Base-by-base conservation (phyloP, 306 rosid genomes). In the Amphicarpaea edgeworthii region DNA sequence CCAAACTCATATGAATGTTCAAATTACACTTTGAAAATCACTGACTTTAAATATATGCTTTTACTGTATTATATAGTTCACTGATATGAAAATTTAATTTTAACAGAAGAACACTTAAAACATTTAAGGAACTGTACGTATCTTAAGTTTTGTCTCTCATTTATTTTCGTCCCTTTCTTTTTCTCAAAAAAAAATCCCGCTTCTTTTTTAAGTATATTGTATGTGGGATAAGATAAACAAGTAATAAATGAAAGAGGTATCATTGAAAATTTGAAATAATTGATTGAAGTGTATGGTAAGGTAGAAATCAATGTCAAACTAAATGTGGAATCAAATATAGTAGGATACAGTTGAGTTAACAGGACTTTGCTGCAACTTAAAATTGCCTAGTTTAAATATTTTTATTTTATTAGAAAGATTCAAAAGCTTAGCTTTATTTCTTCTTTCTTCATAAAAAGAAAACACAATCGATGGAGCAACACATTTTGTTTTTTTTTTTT, bases 261-360 rank as follows among this genome's bases (percentile, higher is more conserved):
- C n/a, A 59, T 15, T 59, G 65, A 68, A 68, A 23, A 7, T 43
- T 23, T 14, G 20, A 45, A 67, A 43, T n/a, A n/a, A n/a, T n/a
- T n/a, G n/a, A n/a, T 8, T 7, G 54, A 12, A 67, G 41, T 23
- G n/a, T n/a, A n/a, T n/a, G 32, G 34, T 45, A 24, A 43, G 72
- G 15, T 43, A 26, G 57, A 67, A 43, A 67, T 24, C 19, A 66
- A 24, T 41, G 40, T 67, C 23, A 67, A 21, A 66, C 14, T 23
- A 21, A 66, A 42, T 42, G 53, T 65, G 72, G 17, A 66, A 21
- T 42, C 37, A 23, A 42, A 67, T 3, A 40, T 3, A 40, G 30
- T 65, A 65, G 53, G 16, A 65, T 6, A 65, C 16, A 21, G 4
- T 42, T 42, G 38, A 66, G 20, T 42, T 66, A 66, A 20, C 51